phyloP scores from a whole-genome alignment of 495 filamentous ascomycete genomes.

The Clavariopsis aquatica region DNA sequence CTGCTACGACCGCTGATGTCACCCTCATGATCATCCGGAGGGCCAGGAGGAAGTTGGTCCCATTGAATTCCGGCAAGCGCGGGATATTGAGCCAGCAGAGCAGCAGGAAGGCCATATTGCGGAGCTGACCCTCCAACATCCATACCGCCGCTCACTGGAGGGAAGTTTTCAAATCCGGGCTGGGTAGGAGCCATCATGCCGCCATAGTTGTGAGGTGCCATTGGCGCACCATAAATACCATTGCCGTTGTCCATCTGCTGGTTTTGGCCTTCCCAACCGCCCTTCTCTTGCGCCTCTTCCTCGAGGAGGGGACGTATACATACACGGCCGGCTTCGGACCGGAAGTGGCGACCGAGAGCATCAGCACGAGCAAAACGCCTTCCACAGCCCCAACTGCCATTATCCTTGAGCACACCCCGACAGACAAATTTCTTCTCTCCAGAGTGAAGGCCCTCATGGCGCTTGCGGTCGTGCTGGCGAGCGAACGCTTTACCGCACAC shows the following conservation, averaged over 20 bases:
- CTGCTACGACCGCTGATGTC: slow-evolving; percentile 81
- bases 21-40: slow-evolving; percentile 52
- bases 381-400: slow-evolving; percentile 86
- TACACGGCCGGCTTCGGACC: slow-evolving; percentile 89
- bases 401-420: slow-evolving; percentile 80
- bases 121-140: slow-evolving; percentile 10
- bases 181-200: slow-evolving; percentile 24
- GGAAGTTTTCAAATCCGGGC: slow-evolving; percentile 26
- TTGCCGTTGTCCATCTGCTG: slow-evolving; percentile 33
- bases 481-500: slow-evolving; percentile 86
- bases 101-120: slow-evolving; percentile 66
- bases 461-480: slow-evolving; percentile 48
- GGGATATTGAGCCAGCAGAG: slow-evolving; percentile 87
- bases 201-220: slow-evolving; percentile 22
- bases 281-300: slow-evolving; percentile 67
- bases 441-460: slow-evolving; percentile 50
- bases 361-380: slow-evolving; percentile 93
- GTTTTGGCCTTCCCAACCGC: slow-evolving; percentile 33
- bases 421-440: slow-evolving; percentile 83
- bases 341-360: slow-evolving; percentile 93
- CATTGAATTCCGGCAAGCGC: slow-evolving; percentile 82
- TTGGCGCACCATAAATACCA: slow-evolving; percentile 15
- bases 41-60: slow-evolving; percentile 54
- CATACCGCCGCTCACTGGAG: slow-evolving; percentile 19
- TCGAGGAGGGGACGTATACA: slow-evolving; percentile 95